Conservation (phyloP, 495 filamentous ascomycete species). For the Choiromyces venosus region DNA sequence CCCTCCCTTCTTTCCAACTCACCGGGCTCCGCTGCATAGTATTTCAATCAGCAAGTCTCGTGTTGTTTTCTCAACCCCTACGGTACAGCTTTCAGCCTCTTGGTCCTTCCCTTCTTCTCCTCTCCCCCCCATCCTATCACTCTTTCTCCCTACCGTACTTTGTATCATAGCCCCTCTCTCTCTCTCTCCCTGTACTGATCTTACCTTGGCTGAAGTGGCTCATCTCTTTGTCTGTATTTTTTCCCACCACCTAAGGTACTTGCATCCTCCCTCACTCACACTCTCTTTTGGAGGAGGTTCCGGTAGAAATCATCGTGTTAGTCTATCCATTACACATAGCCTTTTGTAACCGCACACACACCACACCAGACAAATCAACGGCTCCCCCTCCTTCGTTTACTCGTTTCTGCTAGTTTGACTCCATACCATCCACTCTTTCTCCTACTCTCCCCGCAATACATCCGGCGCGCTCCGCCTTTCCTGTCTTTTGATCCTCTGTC, state of each 20-base stretch:
- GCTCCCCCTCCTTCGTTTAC: not conserved
- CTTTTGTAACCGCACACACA: not conserved
- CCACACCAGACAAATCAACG: not conserved
- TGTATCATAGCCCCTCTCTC: not conserved
- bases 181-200: not conserved
- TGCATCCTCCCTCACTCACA: not conserved
- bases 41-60: not conserved
- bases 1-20: not conserved
- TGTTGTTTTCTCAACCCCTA: not conserved
- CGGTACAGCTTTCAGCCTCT: not conserved
- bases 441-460: slow-evolving; percentile 1
- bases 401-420: slow-evolving; percentile 1
- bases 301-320: not conserved
- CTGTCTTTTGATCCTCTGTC: not conserved
- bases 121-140: not conserved
- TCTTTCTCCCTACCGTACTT: not conserved
- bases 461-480: slow-evolving; percentile 1
- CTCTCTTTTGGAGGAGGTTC: not conserved
- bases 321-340: not conserved
- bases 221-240: not conserved
- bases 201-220: not conserved
- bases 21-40: not conserved
- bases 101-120: not conserved
- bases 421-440: not conserved
- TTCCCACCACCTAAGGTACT: not conserved